Evolutionary conservation across 1,139 yeast genomes (phyloP).

Genomic region (Pichia sp.): DNA sequence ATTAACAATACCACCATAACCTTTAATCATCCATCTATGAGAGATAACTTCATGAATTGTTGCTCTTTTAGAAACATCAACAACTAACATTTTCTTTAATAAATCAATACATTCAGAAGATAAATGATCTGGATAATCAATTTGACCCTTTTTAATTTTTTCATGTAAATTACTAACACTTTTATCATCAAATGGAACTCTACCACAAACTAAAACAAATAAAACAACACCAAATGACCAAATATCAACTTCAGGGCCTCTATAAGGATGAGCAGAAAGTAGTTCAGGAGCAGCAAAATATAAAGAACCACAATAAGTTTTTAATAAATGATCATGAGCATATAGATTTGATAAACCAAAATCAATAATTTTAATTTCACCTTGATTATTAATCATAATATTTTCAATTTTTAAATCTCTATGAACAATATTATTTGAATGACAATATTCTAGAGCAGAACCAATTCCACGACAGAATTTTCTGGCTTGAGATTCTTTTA

Average conservation of each 20-base stretch:
- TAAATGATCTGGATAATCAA: slow-evolving; percentile 82
- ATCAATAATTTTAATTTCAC: slow-evolving; percentile 92
- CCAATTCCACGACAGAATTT: slow-evolving; percentile 96
- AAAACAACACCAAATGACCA: slow-evolving; percentile 98
- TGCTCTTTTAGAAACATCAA: slow-evolving; percentile 79
- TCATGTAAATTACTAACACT: slow-evolving; percentile 89
- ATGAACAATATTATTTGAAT: slow-evolving; percentile 89
- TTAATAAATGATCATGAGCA: slow-evolving; percentile 63
- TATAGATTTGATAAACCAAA: slow-evolving; percentile 91
- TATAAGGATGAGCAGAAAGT: slow-evolving; percentile 83
- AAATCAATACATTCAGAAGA: slow-evolving; percentile 80
- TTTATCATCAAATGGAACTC: slow-evolving; percentile 97
- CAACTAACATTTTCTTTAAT: slow-evolving; percentile 84
- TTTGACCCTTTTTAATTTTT: slow-evolving; percentile 86
- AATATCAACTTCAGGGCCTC: slow-evolving; percentile 95
- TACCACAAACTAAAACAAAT: slow-evolving; percentile 92
- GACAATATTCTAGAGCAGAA: slow-evolving; percentile 90
- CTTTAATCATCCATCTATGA: slow-evolving; percentile 95
- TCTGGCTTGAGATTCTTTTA: slow-evolving; percentile 90
- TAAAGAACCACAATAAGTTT: slow-evolving; percentile 94
- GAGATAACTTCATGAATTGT: slow-evolving; percentile 67
- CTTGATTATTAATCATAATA: slow-evolving; percentile 87
- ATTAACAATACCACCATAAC: slow-evolving; percentile 69
- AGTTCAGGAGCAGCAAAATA: slow-evolving; percentile 99
- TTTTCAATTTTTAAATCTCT: slow-evolving; percentile 95